Percentiles rank a stretch among this genome's conserved stretches.
These are phyloP conservation scores for Tricholoma bakamatsutake DNA, from an alignment of 768 basidiomycete genomes.

Conservation along the genomic window DNA sequence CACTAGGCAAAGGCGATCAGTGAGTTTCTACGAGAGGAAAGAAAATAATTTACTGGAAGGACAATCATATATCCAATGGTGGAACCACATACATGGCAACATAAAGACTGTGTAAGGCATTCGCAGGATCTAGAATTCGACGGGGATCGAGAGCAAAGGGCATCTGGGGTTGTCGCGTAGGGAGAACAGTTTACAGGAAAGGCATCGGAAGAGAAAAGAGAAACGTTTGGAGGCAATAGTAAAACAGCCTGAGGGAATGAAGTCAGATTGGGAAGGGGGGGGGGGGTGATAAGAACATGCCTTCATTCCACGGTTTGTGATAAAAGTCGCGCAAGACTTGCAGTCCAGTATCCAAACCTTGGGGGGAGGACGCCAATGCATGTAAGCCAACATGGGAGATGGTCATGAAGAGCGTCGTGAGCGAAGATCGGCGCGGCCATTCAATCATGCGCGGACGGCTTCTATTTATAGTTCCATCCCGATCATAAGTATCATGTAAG, in stretches of 20 bases:
- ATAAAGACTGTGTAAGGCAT: conserved; percentile 78
- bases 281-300: conserved; percentile 24
- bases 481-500: conserved; percentile 13
- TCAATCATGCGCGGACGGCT: too few relatives aligned
- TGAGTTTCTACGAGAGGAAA: neutral
- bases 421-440: conserved; percentile 5
- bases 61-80: conserved; percentile 80
- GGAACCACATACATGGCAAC: conserved; percentile 73
- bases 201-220: conserved; percentile 81
- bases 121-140: conserved; percentile 49
- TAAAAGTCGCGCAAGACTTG: conserved; percentile 62
- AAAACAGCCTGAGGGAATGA: conserved; percentile 60
- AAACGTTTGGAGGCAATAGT: conserved; percentile 73
- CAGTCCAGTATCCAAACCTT: conserved; percentile 84
- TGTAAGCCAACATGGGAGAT: conserved; percentile 23
- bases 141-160: conserved; percentile 29
- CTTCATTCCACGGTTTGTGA: conserved; percentile 86
- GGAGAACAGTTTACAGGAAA: conserved; percentile 73
- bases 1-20: conserved; percentile 35
- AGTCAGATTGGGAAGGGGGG: neutral
- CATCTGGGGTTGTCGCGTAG: conserved; percentile 44
- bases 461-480: conserved; percentile 1
- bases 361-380: conserved; percentile 40
- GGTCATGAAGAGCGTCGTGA: conserved; percentile 24
- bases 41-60: conserved; percentile 39